Conservation (phyloP, 306 rosid species). For the Canavalia gladiata region DNA sequence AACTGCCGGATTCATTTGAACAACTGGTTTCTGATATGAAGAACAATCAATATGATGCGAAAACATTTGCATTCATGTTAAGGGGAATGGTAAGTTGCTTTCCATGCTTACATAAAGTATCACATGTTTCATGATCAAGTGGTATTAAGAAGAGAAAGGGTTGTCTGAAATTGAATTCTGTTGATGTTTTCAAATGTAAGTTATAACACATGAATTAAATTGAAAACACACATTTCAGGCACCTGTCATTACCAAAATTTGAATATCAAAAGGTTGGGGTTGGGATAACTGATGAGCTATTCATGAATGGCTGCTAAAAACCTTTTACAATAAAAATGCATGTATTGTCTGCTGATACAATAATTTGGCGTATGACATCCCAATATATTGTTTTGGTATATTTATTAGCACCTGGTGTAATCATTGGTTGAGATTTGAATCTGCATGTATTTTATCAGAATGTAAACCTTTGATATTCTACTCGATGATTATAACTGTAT, state of each 20-base stretch:
- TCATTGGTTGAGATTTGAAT: neutral
- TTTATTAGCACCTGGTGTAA: neutral
- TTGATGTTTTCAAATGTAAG: constrained; percentile 18
- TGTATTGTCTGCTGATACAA: neutral
- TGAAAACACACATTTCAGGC: neutral
- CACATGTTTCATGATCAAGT: constrained; percentile 10
- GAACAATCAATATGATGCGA: constrained; percentile 84
- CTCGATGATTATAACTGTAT: neutral
- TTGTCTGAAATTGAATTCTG: constrained; percentile 41
- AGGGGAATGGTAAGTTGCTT: constrained; percentile 82
- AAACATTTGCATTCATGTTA: constrained; percentile 78
- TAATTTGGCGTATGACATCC: constrained; percentile 8
- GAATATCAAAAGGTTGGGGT: constrained; percentile 33
- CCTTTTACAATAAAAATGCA: neutral
- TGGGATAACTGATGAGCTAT: constrained; percentile 23
- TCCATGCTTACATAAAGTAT: constrained; percentile 25
- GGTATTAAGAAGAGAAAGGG: constrained; percentile 28
- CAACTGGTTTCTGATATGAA: constrained; percentile 88
- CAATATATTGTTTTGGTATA: constrained; percentile 4
- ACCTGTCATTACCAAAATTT: constrained; percentile 20
- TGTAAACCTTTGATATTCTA: neutral
- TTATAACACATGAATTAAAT: neutral
- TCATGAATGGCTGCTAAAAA: constrained; percentile 7
- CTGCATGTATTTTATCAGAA: neutral
- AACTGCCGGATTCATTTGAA: constrained; percentile 86